phyloP scores from a whole-genome alignment of 1,284 basidiomycete genomes.

The Agroathelia rolfsii region DNA sequence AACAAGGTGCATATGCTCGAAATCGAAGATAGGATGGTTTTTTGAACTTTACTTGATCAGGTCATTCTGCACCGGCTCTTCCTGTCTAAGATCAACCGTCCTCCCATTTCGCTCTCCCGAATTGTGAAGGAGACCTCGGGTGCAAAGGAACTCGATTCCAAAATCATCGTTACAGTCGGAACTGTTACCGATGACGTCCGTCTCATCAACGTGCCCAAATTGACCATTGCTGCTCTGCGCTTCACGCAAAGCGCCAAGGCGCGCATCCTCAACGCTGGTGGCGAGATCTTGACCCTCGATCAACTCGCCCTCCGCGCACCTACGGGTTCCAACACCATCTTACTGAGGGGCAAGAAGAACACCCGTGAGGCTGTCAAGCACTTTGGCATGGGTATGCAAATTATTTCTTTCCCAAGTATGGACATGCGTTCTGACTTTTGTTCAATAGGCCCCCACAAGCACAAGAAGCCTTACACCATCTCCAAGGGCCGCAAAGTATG shows the following conservation, averaged over 20 bases:
- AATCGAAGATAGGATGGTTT: slow-evolving; percentile 1
- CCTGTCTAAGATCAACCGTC: slow-evolving; percentile 96
- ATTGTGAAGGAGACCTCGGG: slow-evolving; percentile 75
- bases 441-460: slow-evolving; percentile 60
- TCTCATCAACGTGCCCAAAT: slow-evolving; percentile 79
- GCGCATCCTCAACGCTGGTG: slow-evolving; percentile 92
- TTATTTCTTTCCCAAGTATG: slow-evolving; percentile 17
- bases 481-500: slow-evolving; percentile 91
- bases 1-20: slow-evolving; percentile 74
- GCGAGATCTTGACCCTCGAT: slow-evolving; percentile 92
- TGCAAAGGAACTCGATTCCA: slow-evolving; percentile 63
- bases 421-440: slow-evolving; percentile 8
- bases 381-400: slow-evolving; percentile 77
- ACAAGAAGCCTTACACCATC: slow-evolving; percentile 91
- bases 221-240: slow-evolving; percentile 89
- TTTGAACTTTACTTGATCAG: slow-evolving; percentile 25
- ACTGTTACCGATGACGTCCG: slow-evolving; percentile 97
- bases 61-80: slow-evolving; percentile 94
- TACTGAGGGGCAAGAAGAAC: slow-evolving; percentile 89
- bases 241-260: slow-evolving; percentile 92
- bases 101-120: slow-evolving; percentile 89
- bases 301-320: slow-evolving; percentile 92
- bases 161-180: slow-evolving; percentile 86
- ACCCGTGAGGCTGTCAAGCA: slow-evolving; percentile 92
- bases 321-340: slow-evolving; percentile 90